Conservation (phyloP, 2,329 filamentous ascomycete species). For the Xylariaceae sp. region DNA sequence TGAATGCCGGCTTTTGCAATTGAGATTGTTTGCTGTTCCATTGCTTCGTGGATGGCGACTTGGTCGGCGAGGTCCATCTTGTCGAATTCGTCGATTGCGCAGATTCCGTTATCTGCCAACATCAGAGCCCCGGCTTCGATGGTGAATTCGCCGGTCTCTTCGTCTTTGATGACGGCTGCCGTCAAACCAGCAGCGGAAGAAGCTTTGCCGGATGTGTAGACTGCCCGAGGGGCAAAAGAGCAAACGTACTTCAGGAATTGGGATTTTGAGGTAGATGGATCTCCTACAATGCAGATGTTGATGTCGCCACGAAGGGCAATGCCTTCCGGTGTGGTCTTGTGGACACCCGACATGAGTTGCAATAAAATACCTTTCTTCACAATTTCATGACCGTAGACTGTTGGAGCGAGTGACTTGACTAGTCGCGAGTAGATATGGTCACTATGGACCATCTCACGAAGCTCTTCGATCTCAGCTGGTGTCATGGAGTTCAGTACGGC, state of each 20-base stretch:
- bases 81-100: slow-evolving; percentile 98
- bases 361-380: slow-evolving; percentile 96
- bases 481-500: slow-evolving; percentile 85
- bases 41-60: slow-evolving; percentile 98
- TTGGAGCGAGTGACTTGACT: slow-evolving; percentile 91
- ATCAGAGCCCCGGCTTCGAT: slow-evolving; percentile 98
- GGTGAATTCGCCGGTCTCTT: slow-evolving; percentile 97
- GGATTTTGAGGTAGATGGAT: slow-evolving; percentile 95
- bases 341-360: slow-evolving; percentile 93
- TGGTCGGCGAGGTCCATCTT: slow-evolving; percentile 99
- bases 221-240: slow-evolving; percentile 91
- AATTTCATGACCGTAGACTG: slow-evolving; percentile 94
- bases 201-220: slow-evolving; percentile 97
- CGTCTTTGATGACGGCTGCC: slow-evolving; percentile 94
- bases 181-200: slow-evolving; percentile 97
- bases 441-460: slow-evolving; percentile 89
- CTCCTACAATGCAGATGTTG: slow-evolving; percentile 97
- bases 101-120: slow-evolving; percentile 95
- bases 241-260: slow-evolving; percentile 98
- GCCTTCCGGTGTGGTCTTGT: slow-evolving; percentile 86
- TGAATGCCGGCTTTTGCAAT: slow-evolving; percentile 99
- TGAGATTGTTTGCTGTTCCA: slow-evolving; percentile 99
- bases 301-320: slow-evolving; percentile 96
- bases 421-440: slow-evolving; percentile 92
- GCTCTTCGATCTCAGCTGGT: slow-evolving; percentile 81